Conservation (phyloP, 495 filamentous ascomycete genomes). For the Penicillium angulare region DNA sequence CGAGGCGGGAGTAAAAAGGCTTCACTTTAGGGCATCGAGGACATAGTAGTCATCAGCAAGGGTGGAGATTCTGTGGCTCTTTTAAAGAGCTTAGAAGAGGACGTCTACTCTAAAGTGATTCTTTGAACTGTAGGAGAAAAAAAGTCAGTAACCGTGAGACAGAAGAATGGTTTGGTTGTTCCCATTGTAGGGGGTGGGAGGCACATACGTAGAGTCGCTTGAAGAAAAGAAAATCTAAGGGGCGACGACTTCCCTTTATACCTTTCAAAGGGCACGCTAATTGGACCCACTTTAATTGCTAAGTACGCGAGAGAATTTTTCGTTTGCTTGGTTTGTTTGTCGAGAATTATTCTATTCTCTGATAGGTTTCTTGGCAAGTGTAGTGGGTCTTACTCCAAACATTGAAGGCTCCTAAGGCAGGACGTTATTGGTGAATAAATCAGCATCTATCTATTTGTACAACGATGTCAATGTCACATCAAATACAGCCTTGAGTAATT, state of each 20-base stretch:
- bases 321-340: background rate
- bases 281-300: background rate
- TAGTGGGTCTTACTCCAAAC: too few relatives aligned
- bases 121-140: slow-evolving; percentile 59
- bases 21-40: slow-evolving; percentile 73
- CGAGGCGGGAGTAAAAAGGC: slow-evolving; percentile 58
- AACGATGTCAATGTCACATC: too few relatives aligned
- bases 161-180: background rate
- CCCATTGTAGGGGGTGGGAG: slow-evolving; percentile 32
- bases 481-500: too few relatives aligned
- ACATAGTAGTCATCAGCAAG: slow-evolving; percentile 69
- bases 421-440: too few relatives aligned
- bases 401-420: too few relatives aligned
- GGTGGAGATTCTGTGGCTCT: slow-evolving; percentile 73
- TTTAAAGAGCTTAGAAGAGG: slow-evolving; percentile 75
- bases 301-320: background rate
- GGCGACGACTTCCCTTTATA: background rate
- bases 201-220: slow-evolving; percentile 68
- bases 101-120: slow-evolving; percentile 92
- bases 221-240: slow-evolving; percentile 33
- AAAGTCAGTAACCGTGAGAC: background rate
- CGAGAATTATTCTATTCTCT: too few relatives aligned
- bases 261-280: background rate
- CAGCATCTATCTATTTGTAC: too few relatives aligned
- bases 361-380: too few relatives aligned